Conservation (phyloP, 805 yeast species). For the Sugiyamaella smithiae region DNA sequence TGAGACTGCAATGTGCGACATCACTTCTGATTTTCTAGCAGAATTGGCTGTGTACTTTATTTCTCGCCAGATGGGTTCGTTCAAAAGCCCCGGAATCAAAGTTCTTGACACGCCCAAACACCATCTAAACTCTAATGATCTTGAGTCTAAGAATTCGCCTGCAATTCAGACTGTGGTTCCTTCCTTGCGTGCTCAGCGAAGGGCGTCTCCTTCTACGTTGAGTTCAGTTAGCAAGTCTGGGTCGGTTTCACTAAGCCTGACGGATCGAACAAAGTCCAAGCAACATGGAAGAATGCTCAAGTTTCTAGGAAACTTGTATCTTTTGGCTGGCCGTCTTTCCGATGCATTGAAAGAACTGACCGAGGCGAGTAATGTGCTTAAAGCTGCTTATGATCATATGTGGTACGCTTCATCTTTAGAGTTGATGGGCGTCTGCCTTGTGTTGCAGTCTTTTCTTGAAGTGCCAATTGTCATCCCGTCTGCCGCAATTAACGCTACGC, state of each 20-base stretch:
- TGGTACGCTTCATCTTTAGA: conserved; percentile 93
- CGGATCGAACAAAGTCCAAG: conserved; percentile 42
- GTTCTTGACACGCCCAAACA: conserved; percentile 24
- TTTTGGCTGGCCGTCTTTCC: conserved; percentile 73
- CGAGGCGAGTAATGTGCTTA: conserved; percentile 64
- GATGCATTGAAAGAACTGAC: conserved; percentile 71
- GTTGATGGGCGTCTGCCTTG: conserved; percentile 64
- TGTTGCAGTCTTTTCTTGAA: conserved; percentile 57
- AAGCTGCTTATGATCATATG: conserved; percentile 64
- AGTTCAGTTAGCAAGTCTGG: conserved; percentile 29
- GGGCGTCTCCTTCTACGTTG: not conserved
- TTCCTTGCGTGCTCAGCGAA: conserved; percentile 5
- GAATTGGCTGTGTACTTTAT: conserved; percentile 63
- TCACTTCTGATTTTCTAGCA: conserved; percentile 60
- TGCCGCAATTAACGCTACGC: conserved; percentile 19
- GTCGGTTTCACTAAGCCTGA: conserved; percentile 32
- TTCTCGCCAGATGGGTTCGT: conserved; percentile 72
- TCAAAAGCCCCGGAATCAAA: conserved; percentile 66
- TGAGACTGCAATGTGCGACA: conserved; percentile 71
- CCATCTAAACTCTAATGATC: not conserved
- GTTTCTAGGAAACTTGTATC: conserved; percentile 68
- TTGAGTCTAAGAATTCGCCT: not conserved
- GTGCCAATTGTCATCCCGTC: conserved; percentile 43
- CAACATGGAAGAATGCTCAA: conserved; percentile 74
- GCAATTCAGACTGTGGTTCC: not conserved